These are phyloP conservation scores for Echites panduratus DNA, from an alignment of 257 asterid species.

Conservation along the genomic window DNA sequence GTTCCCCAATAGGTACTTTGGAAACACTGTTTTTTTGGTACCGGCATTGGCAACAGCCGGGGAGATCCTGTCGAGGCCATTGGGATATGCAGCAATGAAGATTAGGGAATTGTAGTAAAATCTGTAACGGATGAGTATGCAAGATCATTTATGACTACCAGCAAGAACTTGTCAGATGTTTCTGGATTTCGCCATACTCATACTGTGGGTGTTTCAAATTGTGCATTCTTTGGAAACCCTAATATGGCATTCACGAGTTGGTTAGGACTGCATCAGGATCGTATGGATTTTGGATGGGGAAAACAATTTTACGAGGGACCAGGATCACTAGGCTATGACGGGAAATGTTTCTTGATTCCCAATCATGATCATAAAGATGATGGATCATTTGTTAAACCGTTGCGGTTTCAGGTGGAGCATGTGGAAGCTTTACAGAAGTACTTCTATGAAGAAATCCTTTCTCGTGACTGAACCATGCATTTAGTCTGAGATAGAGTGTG, in stretches of 20 bases:
- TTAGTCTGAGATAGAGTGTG: too few species aligned
- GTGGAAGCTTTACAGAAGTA: background rate
- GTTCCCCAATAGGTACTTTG: too few species aligned
- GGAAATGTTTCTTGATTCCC: background rate
- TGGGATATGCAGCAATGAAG: conserved; percentile 15
- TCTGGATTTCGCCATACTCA: conserved; percentile 6
- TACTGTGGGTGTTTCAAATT: conserved; percentile 10
- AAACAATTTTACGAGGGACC: conserved; percentile 16
- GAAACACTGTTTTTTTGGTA: conserved; percentile 14
- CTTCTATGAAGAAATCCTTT: background rate
- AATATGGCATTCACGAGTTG: conserved; percentile 22
- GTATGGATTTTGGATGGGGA: conserved; percentile 29
- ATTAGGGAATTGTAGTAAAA: conserved; percentile 13
- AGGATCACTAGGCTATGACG: background rate
- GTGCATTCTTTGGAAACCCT: conserved; percentile 24
- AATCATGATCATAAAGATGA: background rate
- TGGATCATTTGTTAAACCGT: background rate
- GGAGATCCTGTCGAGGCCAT: conserved; percentile 13
- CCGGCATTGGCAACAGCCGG: conserved; percentile 6
- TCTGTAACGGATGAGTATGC: conserved; percentile 18
- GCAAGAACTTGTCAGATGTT: conserved; percentile 13
- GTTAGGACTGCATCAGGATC: conserved; percentile 11
- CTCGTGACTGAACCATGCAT: too few species aligned
- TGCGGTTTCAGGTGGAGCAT: background rate
- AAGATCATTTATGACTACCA: conserved; percentile 4